These are phyloP conservation scores for Syzygium syzygioides DNA, from an alignment of 441 rosid species.

Conservation along the genomic window DNA sequence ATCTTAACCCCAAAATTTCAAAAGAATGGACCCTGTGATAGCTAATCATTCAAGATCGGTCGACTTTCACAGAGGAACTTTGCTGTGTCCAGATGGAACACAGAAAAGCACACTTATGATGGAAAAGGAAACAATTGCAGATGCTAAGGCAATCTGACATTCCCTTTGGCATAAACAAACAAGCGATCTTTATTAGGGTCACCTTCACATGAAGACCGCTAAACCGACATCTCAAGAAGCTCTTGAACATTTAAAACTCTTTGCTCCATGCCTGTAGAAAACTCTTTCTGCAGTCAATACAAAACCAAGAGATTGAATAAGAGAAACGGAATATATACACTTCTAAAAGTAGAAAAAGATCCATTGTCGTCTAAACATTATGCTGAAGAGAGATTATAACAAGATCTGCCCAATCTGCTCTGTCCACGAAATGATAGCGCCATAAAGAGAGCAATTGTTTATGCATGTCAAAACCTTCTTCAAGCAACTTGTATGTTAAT, in stretches of 20 bases:
- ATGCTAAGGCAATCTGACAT: constrained; percentile 39
- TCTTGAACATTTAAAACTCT: constrained; percentile 76
- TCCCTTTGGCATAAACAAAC: constrained; percentile 55
- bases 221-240: constrained; percentile 69
- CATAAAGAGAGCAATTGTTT: constrained; percentile 75
- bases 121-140: constrained; percentile 11
- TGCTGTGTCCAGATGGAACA: neutral
- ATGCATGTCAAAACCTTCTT: constrained; percentile 70
- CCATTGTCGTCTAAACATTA: constrained; percentile 26
- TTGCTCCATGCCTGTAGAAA: constrained; percentile 48
- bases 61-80: neutral
- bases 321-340: constrained; percentile 2
- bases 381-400: constrained; percentile 66
- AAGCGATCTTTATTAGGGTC: constrained; percentile 64
- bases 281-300: constrained; percentile 54
- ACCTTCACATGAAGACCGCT: constrained; percentile 79
- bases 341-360: constrained; percentile 3
- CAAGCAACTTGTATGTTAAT: constrained; percentile 73
- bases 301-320: constrained; percentile 15
- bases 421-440: constrained; percentile 76
- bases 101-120: neutral
- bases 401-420: constrained; percentile 83
- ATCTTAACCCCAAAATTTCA: constrained; percentile 72
- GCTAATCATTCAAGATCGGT: constrained; percentile 12
- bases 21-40: constrained; percentile 69